Evolutionary conservation across 768 basidiomycete genomes (phyloP), one percentile per base, ranked within the genome.

Genomic region (Nidularia pulvinata): DNA sequence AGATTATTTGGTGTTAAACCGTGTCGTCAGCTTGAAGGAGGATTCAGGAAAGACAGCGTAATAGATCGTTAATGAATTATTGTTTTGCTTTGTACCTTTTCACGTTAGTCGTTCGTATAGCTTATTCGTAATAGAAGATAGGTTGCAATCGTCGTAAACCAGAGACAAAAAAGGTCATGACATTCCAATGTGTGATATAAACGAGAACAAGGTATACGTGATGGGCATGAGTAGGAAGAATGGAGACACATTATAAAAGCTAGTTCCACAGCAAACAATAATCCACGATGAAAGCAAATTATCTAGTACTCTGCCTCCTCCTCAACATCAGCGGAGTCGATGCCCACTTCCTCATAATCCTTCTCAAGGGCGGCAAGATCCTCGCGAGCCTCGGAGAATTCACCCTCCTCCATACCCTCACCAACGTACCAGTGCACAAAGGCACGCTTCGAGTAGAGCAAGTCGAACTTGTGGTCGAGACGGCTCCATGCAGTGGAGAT

Each of bases 331-430:
- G 80, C 86, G 33, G 88, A 88, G 69, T 90, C 89, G 47, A 80
- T 86, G 54, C 88, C 88, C 59, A 90, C 93, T 72, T 96, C 92
- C 69, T 94, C 91, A 65, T 93, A 94, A 69, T 94, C 93, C 70
- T 92, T 95, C 76, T 98, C 95, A 55, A 98, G 84, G 6, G 96
- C 96, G 43, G 96, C 96, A 57, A 98, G 86, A 75, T 98, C 96
- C 70, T 98, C 96, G 61, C 95, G 90, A 46, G 96, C 96, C 75
- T 97, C 95, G 46, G 93, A 95, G 76, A 98, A 98, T 76, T 98
- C 96, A 72, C 96, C 96, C 80, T 98, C 96, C 69, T 98, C 96
- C 96, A 98, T 98, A 79, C 96, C 96, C 76, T 98, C 95, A 67
- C 95, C 95, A 57, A 97, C 95, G 65, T 95, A 96, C 94, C 93